Evolutionary conservation across 345 rosid species (phyloP), one percentile per base, ranked within the genome.

Genomic region (Lenwebbia sp.): DNA sequence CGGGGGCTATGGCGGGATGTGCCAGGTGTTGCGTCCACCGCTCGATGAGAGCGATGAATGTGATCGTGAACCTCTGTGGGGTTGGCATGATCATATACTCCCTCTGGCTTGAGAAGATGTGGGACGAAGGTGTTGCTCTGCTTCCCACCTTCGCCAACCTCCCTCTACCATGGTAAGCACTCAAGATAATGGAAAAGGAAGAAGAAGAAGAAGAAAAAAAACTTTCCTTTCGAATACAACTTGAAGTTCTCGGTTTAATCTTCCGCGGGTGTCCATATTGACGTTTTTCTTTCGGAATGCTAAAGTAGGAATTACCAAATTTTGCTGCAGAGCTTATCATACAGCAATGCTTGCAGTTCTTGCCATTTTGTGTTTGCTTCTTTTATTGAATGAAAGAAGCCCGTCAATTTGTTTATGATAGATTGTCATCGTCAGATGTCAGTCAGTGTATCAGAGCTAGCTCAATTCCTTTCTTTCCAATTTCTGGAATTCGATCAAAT

Each of bases 41-140:
- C 4, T 82, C 91, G 2, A 76, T 92, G 49, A 90, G 85, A 87
- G 44, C 85, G 51, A 62, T 88, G 37, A 92, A 93, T 82, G 7
- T 90, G 11, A 6, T 91, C 4, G 86, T 91, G 53, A 88, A 83
- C 28, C 26, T 94, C 23, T 86, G 84, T 25, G 95, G 92, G 7
- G 58, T 88, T 81, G 92, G 86, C 33, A 83, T 91, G 86, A 90
- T 94, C 44, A 26, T 90, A 15, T 94, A 94, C 85, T 87, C 95
- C 2, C 93, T 94, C 21, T 94, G 96, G 95, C 92, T 94, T 1
- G 84, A 90, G 54, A 91, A 90, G 85, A 89, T 58, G 85, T 94
- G 96, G 96, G 85, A 86, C 54, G 60, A 47, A 2, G 89, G 89
- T 19, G 52, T 90, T 21, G 54, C 86, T 52, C 15, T 86, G 6